Conservation (phyloP, 495 filamentous ascomycete species). For the Barbatosphaeria neglecta region DNA sequence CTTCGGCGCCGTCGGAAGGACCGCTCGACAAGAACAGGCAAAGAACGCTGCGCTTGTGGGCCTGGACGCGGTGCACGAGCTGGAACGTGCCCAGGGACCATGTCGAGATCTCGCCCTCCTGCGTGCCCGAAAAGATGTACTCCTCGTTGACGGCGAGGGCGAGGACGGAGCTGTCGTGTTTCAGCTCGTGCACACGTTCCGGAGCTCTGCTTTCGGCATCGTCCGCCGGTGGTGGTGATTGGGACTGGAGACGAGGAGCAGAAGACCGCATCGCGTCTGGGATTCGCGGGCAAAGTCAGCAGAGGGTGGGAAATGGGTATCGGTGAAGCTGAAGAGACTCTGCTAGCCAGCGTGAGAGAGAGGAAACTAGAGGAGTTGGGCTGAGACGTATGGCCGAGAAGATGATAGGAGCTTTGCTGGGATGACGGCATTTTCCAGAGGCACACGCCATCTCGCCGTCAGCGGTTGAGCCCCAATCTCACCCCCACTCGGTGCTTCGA, state of each 20-base stretch:
- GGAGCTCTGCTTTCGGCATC: slow-evolving; percentile 20
- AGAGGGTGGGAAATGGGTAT: too few species aligned
- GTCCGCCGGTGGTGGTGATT: neutral
- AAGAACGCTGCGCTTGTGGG: slow-evolving; percentile 82
- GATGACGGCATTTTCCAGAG: slow-evolving; percentile 2
- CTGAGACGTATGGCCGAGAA: neutral
- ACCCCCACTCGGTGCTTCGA: too few species aligned
- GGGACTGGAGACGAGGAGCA: neutral
- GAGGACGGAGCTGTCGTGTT: slow-evolving; percentile 62
- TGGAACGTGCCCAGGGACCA: slow-evolving; percentile 85
- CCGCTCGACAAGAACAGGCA: slow-evolving; percentile 56
- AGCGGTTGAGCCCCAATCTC: neutral
- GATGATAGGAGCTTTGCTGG: neutral
- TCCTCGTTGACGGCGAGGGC: slow-evolving; percentile 51
- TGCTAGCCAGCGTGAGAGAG: too few species aligned
- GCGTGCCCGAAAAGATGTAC: slow-evolving; percentile 75
- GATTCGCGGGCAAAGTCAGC: neutral
- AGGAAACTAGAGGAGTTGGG: neutral
- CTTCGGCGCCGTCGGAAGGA: neutral
- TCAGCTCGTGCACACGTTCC: slow-evolving; percentile 53
- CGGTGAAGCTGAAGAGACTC: too few species aligned
- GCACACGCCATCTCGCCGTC: neutral
- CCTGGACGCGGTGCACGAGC: slow-evolving; percentile 61
- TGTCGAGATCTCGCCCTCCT: slow-evolving; percentile 81
- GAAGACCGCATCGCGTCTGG: slow-evolving; percentile 7